Percentiles rank a stretch among this genome's conserved stretches.
Evolutionary conservation across 148 eudicot species (phyloP).

Genomic region (Polygonum maritimum): DNA sequence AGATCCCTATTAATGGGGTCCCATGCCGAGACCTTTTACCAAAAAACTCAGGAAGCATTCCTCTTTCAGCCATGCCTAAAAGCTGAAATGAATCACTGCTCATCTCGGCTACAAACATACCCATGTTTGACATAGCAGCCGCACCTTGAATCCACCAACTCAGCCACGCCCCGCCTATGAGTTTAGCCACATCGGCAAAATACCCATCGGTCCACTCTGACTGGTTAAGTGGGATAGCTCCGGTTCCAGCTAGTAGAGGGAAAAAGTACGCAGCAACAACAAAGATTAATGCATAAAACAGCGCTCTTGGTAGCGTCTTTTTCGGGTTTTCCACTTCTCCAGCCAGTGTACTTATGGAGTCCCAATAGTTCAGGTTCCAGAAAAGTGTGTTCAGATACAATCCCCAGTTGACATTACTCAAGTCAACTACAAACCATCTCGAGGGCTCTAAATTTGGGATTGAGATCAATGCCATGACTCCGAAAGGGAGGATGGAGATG

Average conservation of each 20-base stretch:
- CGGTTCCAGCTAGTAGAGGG: constrained; percentile 55
- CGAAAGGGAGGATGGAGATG: constrained; percentile 55
- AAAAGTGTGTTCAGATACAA: constrained; percentile 56
- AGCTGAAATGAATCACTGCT: constrained; percentile 47
- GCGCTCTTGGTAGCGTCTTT: constrained; percentile 51
- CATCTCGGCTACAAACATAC: constrained; percentile 69
- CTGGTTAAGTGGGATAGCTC: constrained; percentile 45
- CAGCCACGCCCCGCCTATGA: constrained; percentile 54
- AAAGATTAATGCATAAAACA: constrained; percentile 45
- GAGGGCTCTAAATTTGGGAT: constrained; percentile 45
- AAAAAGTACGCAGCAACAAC: constrained; percentile 53
- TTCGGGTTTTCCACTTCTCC: constrained; percentile 67
- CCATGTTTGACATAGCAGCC: constrained; percentile 67
- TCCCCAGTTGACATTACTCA: constrained; percentile 45
- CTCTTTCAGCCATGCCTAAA: constrained; percentile 44
- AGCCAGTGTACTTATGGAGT: constrained; percentile 52
- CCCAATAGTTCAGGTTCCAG: constrained; percentile 75
- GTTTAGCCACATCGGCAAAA: constrained; percentile 51
- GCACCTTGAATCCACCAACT: constrained; percentile 70
- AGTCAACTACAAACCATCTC: constrained; percentile 47
- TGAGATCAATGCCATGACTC: constrained; percentile 46
- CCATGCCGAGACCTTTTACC: constrained; percentile 48
- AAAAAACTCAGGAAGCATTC: constrained; percentile 38
- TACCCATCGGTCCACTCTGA: constrained; percentile 54
- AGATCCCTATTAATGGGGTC: constrained; percentile 46